Evolutionary conservation across 805 yeast genomes (phyloP), one percentile per base, ranked within the genome.

Genomic region (Myxozyma neglecta): DNA sequence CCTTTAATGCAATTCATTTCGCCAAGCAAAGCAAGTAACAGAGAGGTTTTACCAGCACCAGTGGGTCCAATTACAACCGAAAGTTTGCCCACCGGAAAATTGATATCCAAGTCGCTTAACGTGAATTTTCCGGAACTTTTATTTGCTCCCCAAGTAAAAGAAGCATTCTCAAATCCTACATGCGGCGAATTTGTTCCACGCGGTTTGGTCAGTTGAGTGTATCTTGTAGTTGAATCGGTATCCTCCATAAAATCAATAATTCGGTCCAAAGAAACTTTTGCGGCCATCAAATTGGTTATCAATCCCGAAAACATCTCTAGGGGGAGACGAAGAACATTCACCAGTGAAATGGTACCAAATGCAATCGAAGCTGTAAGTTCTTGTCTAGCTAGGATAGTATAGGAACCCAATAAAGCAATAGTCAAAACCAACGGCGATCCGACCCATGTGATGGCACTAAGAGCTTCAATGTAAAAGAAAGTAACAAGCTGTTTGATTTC

Each of bases 1-100:
- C 97, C 97, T 7, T 50, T 39, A 39, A 67, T 47, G 14, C 65
- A 59, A 0, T 75, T 73, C 96, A 90, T 90, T 76, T 90, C 97
- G 72, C 96, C 97, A 51, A 90, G 79, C 54, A 90, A 77, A 7
- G 96, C 96, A 78, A 89, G 79, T 59, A 90, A 79, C 63, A 90
- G 75, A 0, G 97, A 90, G 5, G 94, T 86, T 73, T 90, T 90
- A 75, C 97, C 97, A 1, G 94, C 75, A 60, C 97, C 96, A 24
- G 96, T 90, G 14, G 94, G 85, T 35, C 97, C 97, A 68, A 88
- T 83, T 57, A 90, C 79, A n/a, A 90, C 89, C 66, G 88, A 89
- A 70, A 90, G 77, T 72, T 87, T 83, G 14, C 89, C 92, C 34
- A 80, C 74, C 66, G 81, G 80, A 74, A 90, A 90, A 24, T 80